Evolutionary conservation across 108 stramenopile species (phyloP), one percentile per base, ranked within the genome.

Genomic region (Asterionellopsis glacialis): DNA sequence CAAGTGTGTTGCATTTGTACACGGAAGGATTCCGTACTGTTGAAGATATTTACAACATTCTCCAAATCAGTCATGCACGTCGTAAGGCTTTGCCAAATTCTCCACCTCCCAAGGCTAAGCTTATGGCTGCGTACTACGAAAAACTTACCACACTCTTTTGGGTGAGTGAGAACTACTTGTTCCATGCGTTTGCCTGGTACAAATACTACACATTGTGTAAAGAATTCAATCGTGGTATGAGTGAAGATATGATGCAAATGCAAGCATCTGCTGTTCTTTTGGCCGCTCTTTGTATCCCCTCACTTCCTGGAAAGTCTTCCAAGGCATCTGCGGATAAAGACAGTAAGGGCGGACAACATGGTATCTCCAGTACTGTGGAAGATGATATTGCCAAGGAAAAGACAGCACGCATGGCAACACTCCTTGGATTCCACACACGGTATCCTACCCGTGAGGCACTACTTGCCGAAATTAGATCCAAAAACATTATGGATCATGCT

Each of bases 1-100:
- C 96, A 3, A 86, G 92, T 59, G 55, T 75, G 38, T 76, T 98
- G 51, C 89, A 94, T 57, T 87, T 97, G 51, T 99, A 97, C 93
- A 96, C 94, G 4, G 98, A 99, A 71, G 97, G 94, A 43, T 98
- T 98, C 80, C 91, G 97, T 33, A 99, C 96, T 41, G 90, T 96
- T 13, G 98, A 99, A 68, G 96, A 98, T 74, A 96, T 99, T 73
- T 94, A 94, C 89, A 89, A 82, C 72, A 95, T 99, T 79, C 73
- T 98, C 53, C 87, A 92, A 68, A 91, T 96, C 47, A 75, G 81
- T 14, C 83, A 91, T 47, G 73, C 80, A 4, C 79, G 89, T 55
- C 71, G 86, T 42, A 91, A 88, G 72, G 61, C 60, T 9, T 73
- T 79, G 23, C 76, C 81, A 7, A 74, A 77, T 15, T 56, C 75